These are phyloP conservation scores for Ganoderma boninense DNA, from an alignment of 1,284 basidiomycete species.

Conservation along the genomic window DNA sequence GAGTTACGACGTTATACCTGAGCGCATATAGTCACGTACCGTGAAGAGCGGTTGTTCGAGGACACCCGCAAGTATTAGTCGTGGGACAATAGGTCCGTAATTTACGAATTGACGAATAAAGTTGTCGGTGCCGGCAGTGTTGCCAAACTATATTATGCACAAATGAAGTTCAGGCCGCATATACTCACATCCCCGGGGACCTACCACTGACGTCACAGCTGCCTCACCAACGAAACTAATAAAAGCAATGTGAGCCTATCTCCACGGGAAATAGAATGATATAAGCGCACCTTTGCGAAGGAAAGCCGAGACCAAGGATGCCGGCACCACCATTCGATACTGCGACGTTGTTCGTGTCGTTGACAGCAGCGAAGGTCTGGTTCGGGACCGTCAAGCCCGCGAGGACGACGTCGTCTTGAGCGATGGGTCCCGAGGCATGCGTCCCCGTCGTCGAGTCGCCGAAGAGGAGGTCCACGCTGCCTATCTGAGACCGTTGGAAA, in stretches of 20 bases:
- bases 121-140: conserved; percentile 44
- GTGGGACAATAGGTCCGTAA: conserved; percentile 55
- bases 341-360: conserved; percentile 46
- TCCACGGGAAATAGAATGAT: background rate
- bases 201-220: conserved; percentile 45
- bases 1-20: background rate
- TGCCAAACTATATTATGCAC: conserved; percentile 35
- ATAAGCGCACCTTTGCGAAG: conserved; percentile 40
- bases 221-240: conserved; percentile 49
- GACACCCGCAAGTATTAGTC: conserved; percentile 50
- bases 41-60: conserved; percentile 56
- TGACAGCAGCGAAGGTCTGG: conserved; percentile 47
- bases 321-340: conserved; percentile 47
- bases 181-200: conserved; percentile 2
- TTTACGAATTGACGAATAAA: conserved; percentile 49
- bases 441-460: conserved; percentile 50
- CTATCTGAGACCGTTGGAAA: conserved; percentile 38
- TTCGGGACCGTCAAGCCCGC: conserved; percentile 46
- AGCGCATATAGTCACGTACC: conserved; percentile 31
- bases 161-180: background rate
- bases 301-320: conserved; percentile 51
- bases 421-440: conserved; percentile 46
- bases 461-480: conserved; percentile 41
- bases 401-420: conserved; percentile 44
- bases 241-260: background rate